Conservation (phyloP, 306 rosid genomes). For the Glycine tomentella region DNA sequence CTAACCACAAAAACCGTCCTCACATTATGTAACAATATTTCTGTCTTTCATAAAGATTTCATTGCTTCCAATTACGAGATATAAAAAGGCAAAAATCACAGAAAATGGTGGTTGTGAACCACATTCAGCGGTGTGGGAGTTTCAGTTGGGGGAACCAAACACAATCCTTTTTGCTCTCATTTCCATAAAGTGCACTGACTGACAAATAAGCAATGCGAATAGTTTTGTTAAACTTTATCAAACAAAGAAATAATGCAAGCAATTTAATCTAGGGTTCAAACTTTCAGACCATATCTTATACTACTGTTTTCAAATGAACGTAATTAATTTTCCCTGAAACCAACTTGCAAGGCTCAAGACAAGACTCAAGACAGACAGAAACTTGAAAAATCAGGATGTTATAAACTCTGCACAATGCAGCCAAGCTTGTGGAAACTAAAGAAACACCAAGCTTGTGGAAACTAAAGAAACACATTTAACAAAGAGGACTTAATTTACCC, state of each 20-base stretch:
- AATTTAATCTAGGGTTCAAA: slow-evolving; percentile 24
- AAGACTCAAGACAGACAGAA: not conserved
- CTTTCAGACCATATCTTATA: slow-evolving; percentile 13
- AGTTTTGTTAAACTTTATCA: slow-evolving; percentile 20
- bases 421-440: not conserved
- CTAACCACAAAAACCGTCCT: not conserved
- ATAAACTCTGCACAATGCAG: no score
- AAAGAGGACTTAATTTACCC: slow-evolving; percentile 59
- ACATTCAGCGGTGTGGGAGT: slow-evolving; percentile 8
- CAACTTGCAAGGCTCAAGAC: not conserved
- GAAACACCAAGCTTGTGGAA: not conserved
- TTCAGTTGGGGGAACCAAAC: slow-evolving; percentile 22
- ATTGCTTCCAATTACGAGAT: slow-evolving; percentile 15
- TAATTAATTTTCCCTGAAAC: not conserved
- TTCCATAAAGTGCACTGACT: slow-evolving; percentile 23
- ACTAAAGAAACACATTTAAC: slow-evolving; percentile 2
- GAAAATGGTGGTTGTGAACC: slow-evolving; percentile 2
- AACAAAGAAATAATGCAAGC: slow-evolving; percentile 10
- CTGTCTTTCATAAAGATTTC: slow-evolving; percentile 17
- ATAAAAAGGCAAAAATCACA: slow-evolving; percentile 10
- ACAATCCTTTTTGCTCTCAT: slow-evolving; percentile 12
- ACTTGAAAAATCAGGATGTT: not conserved
- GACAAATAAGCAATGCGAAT: slow-evolving; percentile 13
- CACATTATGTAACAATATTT: slow-evolving; percentile 22
- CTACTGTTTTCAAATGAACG: slow-evolving; percentile 33